phyloP scores from a whole-genome alignment of 2,329 filamentous ascomycete genomes.

The Beauveria brongniartii region DNA sequence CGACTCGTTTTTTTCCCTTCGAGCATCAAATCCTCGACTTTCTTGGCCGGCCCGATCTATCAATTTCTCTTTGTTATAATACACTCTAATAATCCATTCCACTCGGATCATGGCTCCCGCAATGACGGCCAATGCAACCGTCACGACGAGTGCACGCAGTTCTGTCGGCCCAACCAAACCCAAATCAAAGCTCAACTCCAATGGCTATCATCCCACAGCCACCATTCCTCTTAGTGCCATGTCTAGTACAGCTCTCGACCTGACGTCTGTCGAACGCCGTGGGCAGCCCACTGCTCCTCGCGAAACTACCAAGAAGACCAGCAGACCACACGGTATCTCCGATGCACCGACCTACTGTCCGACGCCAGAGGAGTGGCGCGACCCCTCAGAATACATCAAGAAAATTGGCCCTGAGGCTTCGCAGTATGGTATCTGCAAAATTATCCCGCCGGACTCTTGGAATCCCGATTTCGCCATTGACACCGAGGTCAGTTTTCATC shows the following conservation, averaged over 20 bases:
- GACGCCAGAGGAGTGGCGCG: constrained; percentile 88
- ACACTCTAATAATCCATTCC: background rate
- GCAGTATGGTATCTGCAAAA: constrained; percentile 89
- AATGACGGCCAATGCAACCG: constrained; percentile 5
- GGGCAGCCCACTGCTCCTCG: constrained; percentile 70
- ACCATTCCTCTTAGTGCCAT: constrained; percentile 48
- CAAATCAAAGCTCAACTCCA: constrained; percentile 46
- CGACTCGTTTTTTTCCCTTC: background rate
- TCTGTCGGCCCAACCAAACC: constrained; percentile 29
- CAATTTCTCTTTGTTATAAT: background rate
- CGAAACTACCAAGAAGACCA: constrained; percentile 68
- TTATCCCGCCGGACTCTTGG: constrained; percentile 90
- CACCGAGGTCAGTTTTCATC: constrained; percentile 61
- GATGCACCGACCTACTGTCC: constrained; percentile 89
- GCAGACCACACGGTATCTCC: constrained; percentile 72
- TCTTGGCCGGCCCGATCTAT: background rate
- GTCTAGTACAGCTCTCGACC: constrained; percentile 60
- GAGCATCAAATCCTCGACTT: no score
- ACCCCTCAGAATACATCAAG: constrained; percentile 87
- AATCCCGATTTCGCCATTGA: constrained; percentile 94
- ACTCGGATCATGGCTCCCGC: constrained; percentile 5
- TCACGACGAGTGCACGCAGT: constrained; percentile 6
- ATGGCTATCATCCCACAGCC: constrained; percentile 42
- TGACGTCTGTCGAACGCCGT: constrained; percentile 85
- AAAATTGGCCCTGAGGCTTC: constrained; percentile 82